These are phyloP conservation scores for Phlebiopsis flavidoalba DNA, from an alignment of 768 basidiomycete genomes.

Conservation along the genomic window DNA sequence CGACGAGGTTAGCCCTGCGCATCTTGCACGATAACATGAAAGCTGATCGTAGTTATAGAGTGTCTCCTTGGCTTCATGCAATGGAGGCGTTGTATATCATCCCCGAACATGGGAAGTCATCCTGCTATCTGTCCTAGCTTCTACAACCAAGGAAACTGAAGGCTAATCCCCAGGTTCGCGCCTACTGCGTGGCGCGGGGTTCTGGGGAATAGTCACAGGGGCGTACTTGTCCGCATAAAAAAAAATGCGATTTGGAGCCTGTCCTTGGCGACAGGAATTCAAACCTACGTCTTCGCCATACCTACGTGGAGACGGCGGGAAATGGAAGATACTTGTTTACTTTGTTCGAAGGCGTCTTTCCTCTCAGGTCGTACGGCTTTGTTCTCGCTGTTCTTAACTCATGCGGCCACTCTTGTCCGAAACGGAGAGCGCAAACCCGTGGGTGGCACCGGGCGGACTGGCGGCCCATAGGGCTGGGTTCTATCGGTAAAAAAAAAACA, in stretches of 20 bases:
- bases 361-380: conserved; percentile 45
- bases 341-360: conserved; percentile 47
- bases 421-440: too few relatives aligned
- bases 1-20: conserved; percentile 33
- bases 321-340: conserved; percentile 56
- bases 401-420: conserved; percentile 63
- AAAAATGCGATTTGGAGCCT: too few relatives aligned
- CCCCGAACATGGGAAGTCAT: conserved; percentile 61
- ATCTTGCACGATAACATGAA: neutral
- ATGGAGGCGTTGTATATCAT: conserved; percentile 64
- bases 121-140: conserved; percentile 62
- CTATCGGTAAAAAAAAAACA: too few relatives aligned
- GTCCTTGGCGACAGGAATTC: conserved; percentile 62
- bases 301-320: conserved; percentile 43
- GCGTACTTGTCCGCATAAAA: conserved; percentile 47
- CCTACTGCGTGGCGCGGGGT: conserved; percentile 63
- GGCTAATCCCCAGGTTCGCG: conserved; percentile 62
- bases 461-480: conserved; percentile 64
- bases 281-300: conserved; percentile 41
- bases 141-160: conserved; percentile 54
- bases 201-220: conserved; percentile 69
- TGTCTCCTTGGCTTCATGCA: conserved; percentile 55
- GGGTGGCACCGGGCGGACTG: conserved; percentile 52
- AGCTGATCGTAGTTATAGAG: conserved; percentile 21
- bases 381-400: conserved; percentile 45